phyloP scores from a whole-genome alignment of 441 rosid species.

The Hura crepitans region DNA sequence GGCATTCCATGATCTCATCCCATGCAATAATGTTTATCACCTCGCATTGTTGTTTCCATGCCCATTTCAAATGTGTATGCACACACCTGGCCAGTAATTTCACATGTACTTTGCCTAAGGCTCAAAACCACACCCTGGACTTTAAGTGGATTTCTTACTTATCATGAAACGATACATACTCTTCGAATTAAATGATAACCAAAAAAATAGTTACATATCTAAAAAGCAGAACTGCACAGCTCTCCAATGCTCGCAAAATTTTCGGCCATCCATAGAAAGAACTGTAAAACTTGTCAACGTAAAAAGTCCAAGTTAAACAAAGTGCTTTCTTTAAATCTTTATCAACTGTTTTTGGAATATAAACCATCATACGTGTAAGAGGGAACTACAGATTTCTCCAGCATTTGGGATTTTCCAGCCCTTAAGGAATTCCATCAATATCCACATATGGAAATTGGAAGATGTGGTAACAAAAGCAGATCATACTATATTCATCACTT shows the following conservation, averaged over 20 bases:
- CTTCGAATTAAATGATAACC: neutral
- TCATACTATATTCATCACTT: neutral
- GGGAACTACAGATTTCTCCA: neutral
- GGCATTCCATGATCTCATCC: constrained; percentile 7
- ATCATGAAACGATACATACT: neutral
- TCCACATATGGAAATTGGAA: neutral
- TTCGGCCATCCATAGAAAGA: too few species aligned
- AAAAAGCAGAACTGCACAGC: neutral
- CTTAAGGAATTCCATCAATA: neutral
- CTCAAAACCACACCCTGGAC: neutral
- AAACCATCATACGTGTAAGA: neutral
- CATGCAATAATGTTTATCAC: neutral
- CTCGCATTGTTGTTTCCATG: neutral
- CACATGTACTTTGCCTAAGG: neutral
- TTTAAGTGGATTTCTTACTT: neutral
- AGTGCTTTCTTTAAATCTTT: neutral
- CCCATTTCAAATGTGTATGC: neutral
- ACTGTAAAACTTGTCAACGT: neutral
- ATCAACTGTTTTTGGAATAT: neutral
- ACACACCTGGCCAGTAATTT: neutral
- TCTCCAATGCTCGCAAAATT: neutral
- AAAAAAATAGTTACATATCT: neutral
- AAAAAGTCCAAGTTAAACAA: neutral
- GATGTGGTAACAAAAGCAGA: neutral
- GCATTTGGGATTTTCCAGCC: neutral